phyloP scores from a whole-genome alignment of 1,139 yeast genomes.

The Arxiozyma heterogenica region DNA sequence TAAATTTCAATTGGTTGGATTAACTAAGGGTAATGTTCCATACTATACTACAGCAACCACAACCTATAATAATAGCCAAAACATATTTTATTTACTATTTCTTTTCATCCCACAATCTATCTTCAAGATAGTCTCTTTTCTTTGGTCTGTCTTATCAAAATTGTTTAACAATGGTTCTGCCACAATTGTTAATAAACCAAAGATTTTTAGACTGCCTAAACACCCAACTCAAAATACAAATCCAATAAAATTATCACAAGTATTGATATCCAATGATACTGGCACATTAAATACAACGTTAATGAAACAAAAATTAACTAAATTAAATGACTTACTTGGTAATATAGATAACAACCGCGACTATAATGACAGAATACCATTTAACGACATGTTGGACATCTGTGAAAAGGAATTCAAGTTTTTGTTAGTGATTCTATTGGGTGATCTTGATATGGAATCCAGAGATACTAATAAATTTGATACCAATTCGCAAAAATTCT shows the following conservation, averaged over 20 bases:
- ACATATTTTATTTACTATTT: constrained; percentile 9
- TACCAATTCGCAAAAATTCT: constrained; percentile 21
- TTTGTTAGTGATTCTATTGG: constrained; percentile 28
- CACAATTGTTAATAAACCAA: constrained; percentile 3
- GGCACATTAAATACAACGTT: background rate
- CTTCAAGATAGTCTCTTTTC: constrained; percentile 13
- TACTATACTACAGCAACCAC: background rate
- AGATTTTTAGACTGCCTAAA: constrained; percentile 15
- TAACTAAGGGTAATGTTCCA: constrained; percentile 8
- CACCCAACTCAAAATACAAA: constrained; percentile 11
- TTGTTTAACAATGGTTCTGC: background rate
- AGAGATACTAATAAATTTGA: constrained; percentile 8
- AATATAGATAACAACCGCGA: background rate
- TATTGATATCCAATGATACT: background rate
- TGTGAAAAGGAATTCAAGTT: constrained; percentile 29
- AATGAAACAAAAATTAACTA: constrained; percentile 3
- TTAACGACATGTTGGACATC: constrained; percentile 27
- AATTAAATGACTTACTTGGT: constrained; percentile 2
- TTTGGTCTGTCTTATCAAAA: constrained; percentile 6
- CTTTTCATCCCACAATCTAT: constrained; percentile 23
- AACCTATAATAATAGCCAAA: background rate
- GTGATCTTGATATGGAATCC: constrained; percentile 13
- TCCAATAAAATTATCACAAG: background rate
- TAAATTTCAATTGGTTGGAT: constrained; percentile 21
- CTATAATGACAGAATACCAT: constrained; percentile 9